Evolutionary conservation across 768 basidiomycete genomes (phyloP), one percentile per base, ranked within the genome.

Genomic region (Tricholoma hemisulphureum): DNA sequence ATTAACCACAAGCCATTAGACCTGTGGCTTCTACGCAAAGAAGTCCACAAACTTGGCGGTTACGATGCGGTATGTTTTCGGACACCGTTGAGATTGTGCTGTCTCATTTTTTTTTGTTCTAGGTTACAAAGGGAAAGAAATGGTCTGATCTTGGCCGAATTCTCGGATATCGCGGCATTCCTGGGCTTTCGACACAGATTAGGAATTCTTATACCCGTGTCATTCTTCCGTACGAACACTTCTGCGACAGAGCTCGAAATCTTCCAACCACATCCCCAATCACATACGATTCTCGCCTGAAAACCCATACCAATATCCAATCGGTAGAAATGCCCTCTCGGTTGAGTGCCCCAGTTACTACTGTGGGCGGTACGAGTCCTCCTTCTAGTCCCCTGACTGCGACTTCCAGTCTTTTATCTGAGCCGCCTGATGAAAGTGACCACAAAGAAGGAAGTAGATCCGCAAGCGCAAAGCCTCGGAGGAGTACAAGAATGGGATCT

Each of bases 191-290:
- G 14, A 87, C 89, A 1, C 90, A 95, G 67, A 85, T 98, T 71
- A 93, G 92, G 77, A 87, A 85, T 65, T 92, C 95, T 4, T 99
- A 96, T 72, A 82, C 81, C 57, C 85, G 89, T 55, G 91, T 99
- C 68, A 91, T 99, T 64, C 82, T 94, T 43, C 97, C 97, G n/a
- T 99, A 93, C 66, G 96, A 98, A 67, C 85, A 91, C 65, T 98
- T 93, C 70, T 88, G 86, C 57, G 84, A 88, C 49, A 83, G 86
- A 50, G 90, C 87, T 45, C 83, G 85, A 58, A 87, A 83, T 65
- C 86, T 86, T 28, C 83, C 88, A 23, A 67, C 74, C 50, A 73
- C 78, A 57, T 76, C 76, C 56, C 77, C 80, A 8, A 73, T 78
- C 56, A 69, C 81, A 61, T 82, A 81, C 65, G 77, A 77, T 54